phyloP scores from a whole-genome alignment of 495 filamentous ascomycete genomes.

The Neurospora sp. region DNA sequence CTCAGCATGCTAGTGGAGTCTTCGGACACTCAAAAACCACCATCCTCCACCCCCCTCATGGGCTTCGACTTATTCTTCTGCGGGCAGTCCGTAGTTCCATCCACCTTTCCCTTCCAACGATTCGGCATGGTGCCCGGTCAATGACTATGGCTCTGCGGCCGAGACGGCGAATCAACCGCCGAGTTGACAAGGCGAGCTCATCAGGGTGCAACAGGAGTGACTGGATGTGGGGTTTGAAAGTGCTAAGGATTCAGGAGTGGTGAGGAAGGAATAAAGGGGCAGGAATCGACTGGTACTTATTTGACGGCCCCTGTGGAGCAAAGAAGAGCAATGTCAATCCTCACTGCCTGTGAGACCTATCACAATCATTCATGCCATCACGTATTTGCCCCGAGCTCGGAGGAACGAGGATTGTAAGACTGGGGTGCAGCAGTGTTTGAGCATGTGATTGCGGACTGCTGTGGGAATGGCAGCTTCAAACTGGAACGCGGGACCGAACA shows the following conservation, averaged over 20 bases:
- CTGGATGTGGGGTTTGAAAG: neutral
- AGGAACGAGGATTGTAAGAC: neutral
- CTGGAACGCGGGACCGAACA: neutral
- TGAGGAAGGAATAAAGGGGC: neutral
- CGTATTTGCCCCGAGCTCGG: neutral
- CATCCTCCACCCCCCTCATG: too few relatives aligned
- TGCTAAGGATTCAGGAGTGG: neutral
- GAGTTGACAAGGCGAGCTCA: neutral
- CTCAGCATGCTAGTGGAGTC: neutral
- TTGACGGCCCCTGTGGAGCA: neutral
- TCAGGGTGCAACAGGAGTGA: neutral
- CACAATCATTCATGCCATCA: neutral
- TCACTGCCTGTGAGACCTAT: neutral
- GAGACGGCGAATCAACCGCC: neutral
- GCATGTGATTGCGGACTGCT: neutral
- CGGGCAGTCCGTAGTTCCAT: too few relatives aligned
- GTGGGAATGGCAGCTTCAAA: neutral
- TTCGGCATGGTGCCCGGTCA: neutral
- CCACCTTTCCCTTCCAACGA: neutral
- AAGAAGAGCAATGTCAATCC: neutral
- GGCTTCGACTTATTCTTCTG: too few relatives aligned
- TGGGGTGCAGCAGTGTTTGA: neutral
- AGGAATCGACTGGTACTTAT: neutral
- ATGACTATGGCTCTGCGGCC: neutral
- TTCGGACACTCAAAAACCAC: neutral